Evolutionary conservation across 495 filamentous ascomycete species (phyloP).

Genomic region (Cetradonia linearis): DNA sequence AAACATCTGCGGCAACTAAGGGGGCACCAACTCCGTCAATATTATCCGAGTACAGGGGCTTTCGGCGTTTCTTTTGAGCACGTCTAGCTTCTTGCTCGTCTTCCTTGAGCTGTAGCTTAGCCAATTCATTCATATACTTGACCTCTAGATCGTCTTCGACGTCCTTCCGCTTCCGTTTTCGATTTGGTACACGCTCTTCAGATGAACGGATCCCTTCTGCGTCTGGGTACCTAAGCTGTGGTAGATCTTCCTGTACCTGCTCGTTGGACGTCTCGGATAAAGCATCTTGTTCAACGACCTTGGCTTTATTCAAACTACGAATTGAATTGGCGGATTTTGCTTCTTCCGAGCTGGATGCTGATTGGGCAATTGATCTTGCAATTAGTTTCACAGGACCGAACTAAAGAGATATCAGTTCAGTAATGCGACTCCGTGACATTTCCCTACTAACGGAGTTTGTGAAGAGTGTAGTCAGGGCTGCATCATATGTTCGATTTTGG

Average conservation of each 20-base stretch:
- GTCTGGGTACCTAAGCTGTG: neutral
- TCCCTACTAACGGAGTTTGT: slow-evolving; percentile 26
- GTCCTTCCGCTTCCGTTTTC: slow-evolving; percentile 67
- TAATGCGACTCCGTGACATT: neutral
- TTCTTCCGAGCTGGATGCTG: neutral
- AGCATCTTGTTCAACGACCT: neutral
- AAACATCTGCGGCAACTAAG: neutral
- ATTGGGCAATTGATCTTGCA: neutral
- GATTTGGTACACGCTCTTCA: slow-evolving; percentile 30
- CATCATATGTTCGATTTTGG: slow-evolving; percentile 46
- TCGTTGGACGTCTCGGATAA: neutral
- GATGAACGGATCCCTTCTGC: neutral
- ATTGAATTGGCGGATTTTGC: neutral
- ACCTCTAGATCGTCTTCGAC: slow-evolving; percentile 70
- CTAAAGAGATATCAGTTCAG: slow-evolving; percentile 5
- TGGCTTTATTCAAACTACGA: neutral
- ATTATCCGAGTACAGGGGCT: slow-evolving; percentile 13
- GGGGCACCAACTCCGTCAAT: slow-evolving; percentile 26
- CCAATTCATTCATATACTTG: slow-evolving; percentile 66
- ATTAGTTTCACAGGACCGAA: slow-evolving; percentile 15
- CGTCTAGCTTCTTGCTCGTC: slow-evolving; percentile 33
- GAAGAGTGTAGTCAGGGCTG: slow-evolving; percentile 69
- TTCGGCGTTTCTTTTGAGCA: slow-evolving; percentile 14
- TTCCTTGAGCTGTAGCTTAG: slow-evolving; percentile 45
- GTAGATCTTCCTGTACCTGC: neutral